Conservation (phyloP, 179 eudicot genomes). For the Nepenthes alata region DNA sequence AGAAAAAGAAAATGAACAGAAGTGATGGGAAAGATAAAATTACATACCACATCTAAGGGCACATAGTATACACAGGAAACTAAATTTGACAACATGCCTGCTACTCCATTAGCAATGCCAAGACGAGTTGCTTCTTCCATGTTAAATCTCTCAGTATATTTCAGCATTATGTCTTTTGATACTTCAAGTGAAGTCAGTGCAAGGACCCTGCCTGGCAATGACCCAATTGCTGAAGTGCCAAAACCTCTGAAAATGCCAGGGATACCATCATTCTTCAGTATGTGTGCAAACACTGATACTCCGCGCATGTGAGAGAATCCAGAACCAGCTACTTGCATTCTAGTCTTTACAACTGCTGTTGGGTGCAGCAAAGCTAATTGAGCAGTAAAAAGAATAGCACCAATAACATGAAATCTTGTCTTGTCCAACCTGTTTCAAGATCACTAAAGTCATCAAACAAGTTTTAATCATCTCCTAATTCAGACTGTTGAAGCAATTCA, state of each 20-base stretch:
- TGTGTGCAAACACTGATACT: constrained; percentile 30
- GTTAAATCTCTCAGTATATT: constrained; percentile 34
- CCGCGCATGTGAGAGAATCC: constrained; percentile 35
- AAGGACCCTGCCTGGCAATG: constrained; percentile 61
- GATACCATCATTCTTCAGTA: constrained; percentile 51
- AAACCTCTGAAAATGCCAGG: constrained; percentile 63
- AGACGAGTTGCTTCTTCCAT: constrained; percentile 62
- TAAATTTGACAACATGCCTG: constrained; percentile 67
- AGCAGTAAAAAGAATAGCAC: constrained; percentile 56
- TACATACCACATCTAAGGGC: constrained; percentile 75
- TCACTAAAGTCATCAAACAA: not conserved
- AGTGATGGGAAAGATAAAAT: constrained; percentile 3
- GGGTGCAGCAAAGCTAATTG: constrained; percentile 62
- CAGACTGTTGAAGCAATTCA: not conserved
- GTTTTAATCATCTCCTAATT: not conserved
- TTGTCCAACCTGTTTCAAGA: constrained; percentile 47
- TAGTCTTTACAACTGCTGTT: constrained; percentile 56
- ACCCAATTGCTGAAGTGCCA: constrained; percentile 61
- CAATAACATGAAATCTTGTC: constrained; percentile 49
- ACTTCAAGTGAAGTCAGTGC: constrained; percentile 59
- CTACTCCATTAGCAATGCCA: constrained; percentile 62
- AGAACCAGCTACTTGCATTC: constrained; percentile 60
- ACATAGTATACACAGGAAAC: constrained; percentile 58
- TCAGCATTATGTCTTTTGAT: constrained; percentile 51
- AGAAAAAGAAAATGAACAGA: no score